These are phyloP conservation scores for Harringtonia lauricola DNA, from an alignment of 2,329 filamentous ascomycete species.

Conservation along the genomic window DNA sequence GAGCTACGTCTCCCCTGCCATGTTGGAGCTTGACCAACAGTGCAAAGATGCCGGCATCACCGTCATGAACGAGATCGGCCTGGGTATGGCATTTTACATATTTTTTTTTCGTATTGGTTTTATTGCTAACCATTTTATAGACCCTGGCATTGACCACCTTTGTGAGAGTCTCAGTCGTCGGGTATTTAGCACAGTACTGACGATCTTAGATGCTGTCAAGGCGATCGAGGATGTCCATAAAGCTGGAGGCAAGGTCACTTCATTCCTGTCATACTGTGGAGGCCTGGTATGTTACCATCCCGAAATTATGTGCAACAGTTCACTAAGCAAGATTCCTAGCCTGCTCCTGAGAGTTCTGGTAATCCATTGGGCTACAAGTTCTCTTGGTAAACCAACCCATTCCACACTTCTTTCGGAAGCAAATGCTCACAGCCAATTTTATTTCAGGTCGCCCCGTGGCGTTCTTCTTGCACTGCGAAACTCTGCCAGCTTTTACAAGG, in stretches of 20 bases:
- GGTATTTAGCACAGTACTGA: background rate
- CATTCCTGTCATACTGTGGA: conserved; percentile 78
- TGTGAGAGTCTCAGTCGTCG: too few species aligned
- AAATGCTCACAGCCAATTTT: too few species aligned
- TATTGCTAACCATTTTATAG: conserved; percentile 28
- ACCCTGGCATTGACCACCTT: conserved; percentile 64
- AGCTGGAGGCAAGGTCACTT: conserved; percentile 72
- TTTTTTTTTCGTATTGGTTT: background rate
- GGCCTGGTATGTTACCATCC: too few species aligned
- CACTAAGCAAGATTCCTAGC: too few species aligned
- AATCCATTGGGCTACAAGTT: conserved; percentile 95
- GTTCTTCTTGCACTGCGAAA: conserved; percentile 82
- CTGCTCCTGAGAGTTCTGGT: conserved; percentile 60
- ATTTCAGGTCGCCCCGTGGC: conserved; percentile 53
- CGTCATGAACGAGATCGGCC: conserved; percentile 93
- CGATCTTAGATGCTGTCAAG: conserved; percentile 62
- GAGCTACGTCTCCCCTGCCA: conserved; percentile 83
- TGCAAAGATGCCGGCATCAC: conserved; percentile 88
- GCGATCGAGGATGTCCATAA: conserved; percentile 82
- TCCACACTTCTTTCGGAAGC: too few species aligned
- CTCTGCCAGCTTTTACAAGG: conserved; percentile 70
- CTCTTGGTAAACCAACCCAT: conserved; percentile 45
- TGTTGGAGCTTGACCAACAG: conserved; percentile 75
- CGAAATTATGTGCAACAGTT: too few species aligned
- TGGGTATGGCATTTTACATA: conserved; percentile 20